A percentile compares a stretch with the other conserved stretches of the same genome.
Conservation (phyloP, 768 basidiomycete genomes). For the Amanita fuliginea region DNA sequence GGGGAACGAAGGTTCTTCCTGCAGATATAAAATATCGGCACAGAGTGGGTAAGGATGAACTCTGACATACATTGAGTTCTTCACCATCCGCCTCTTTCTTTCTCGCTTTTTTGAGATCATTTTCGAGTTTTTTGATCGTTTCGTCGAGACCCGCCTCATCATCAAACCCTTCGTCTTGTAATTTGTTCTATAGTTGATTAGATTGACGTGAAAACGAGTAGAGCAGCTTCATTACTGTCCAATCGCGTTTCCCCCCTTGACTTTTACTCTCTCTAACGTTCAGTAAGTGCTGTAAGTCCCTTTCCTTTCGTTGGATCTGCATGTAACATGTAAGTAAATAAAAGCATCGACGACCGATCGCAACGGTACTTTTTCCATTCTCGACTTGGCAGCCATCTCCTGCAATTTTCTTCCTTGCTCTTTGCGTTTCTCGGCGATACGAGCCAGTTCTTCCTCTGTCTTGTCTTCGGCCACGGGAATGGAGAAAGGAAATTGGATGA, state of each 20-base stretch:
- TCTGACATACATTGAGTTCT: slow-evolving; percentile 33
- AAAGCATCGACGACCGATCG: background rate
- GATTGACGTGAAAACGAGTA: background rate
- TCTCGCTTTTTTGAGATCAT: slow-evolving; percentile 59
- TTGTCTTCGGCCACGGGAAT: slow-evolving; percentile 64
- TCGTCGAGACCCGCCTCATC: slow-evolving; percentile 73
- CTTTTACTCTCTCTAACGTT: slow-evolving; percentile 53
- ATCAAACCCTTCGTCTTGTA: slow-evolving; percentile 62
- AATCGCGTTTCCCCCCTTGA: slow-evolving; percentile 61
- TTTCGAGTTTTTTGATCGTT: slow-evolving; percentile 79
- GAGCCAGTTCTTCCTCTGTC: slow-evolving; percentile 80
- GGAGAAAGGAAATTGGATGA: slow-evolving; percentile 84
- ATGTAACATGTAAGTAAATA: background rate
- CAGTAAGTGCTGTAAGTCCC: slow-evolving; percentile 53
- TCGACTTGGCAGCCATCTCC: slow-evolving; percentile 78
- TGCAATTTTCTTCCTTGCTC: slow-evolving; percentile 86
- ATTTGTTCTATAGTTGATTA: slow-evolving; percentile 32
- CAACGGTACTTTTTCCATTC: slow-evolving; percentile 67
- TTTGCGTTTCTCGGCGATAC: slow-evolving; percentile 64
- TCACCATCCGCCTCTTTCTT: slow-evolving; percentile 80
- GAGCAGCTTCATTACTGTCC: slow-evolving; percentile 37
- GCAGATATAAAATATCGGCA: slow-evolving; percentile 1
- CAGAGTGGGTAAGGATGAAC: background rate
- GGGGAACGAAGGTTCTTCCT: slow-evolving; percentile 84
- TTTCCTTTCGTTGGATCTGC: slow-evolving; percentile 69